phyloP scores from a whole-genome alignment of 164 flowering plant species.

The Kalanchoe fedtschenkoi region DNA sequence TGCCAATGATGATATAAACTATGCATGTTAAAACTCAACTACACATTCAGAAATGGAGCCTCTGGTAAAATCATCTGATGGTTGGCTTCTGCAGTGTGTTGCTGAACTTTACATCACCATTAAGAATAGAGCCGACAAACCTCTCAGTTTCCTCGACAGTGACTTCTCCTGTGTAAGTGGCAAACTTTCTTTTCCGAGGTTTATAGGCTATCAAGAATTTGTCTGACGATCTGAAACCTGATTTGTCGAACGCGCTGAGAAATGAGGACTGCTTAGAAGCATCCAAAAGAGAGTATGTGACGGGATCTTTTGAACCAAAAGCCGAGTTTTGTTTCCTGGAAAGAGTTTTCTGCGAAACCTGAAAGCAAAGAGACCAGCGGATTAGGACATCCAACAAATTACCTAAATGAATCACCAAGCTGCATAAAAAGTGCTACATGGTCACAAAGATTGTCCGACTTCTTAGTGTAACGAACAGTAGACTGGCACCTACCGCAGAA shows the following conservation, averaged over 20 bases:
- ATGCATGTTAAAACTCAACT: background rate
- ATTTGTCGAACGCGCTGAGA: slow-evolving; percentile 50
- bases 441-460: no score
- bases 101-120: slow-evolving; percentile 60
- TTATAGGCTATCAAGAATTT: slow-evolving; percentile 65
- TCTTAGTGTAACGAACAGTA: background rate
- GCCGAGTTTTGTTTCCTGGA: slow-evolving; percentile 38
- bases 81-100: slow-evolving; percentile 50
- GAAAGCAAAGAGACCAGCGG: slow-evolving; percentile 9
- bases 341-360: slow-evolving; percentile 79
- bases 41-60: background rate
- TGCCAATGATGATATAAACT: no score
- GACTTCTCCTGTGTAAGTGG: slow-evolving; percentile 30
- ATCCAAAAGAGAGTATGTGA: slow-evolving; percentile 61
- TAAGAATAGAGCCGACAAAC: slow-evolving; percentile 59
- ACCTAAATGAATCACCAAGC: background rate
- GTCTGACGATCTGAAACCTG: slow-evolving; percentile 54
- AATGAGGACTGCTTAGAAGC: slow-evolving; percentile 60
- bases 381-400: background rate
- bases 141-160: slow-evolving; percentile 54
- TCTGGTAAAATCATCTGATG: slow-evolving; percentile 23
- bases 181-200: slow-evolving; percentile 65
- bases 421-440: background rate
- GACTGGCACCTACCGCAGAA: slow-evolving; percentile 31
- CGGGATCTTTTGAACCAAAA: slow-evolving; percentile 34